Evolutionary conservation across 257 asterid species (phyloP), one percentile per base, ranked within the genome.

Genomic region (Solanum etuberosum): DNA sequence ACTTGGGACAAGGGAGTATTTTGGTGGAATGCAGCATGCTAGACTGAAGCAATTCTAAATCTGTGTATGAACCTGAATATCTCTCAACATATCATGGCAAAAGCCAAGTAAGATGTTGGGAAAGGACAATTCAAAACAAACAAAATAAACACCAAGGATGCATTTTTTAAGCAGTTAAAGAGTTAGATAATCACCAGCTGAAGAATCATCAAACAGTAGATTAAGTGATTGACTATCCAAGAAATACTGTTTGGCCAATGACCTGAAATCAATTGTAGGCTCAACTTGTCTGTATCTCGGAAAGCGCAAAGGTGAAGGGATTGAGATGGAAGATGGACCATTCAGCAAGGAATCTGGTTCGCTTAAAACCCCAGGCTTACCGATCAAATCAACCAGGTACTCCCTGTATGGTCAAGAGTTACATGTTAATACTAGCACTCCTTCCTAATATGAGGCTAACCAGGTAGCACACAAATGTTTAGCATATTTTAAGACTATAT

Each of bases 281-380:
- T 90, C 95, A 94, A 92, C 94, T 92, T 86, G 92, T 92, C 96
- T 94, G 88, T 91, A 93, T 65, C 95, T 92, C 29, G 99, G 98
- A 87, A 97, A 94, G 88, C 96, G 93, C 92, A 97, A 86, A 65
- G 99, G 99, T 67, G 99, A 97, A 86, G 96, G 92, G 88, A 97
- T 94, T 87, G 96, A 92, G 91, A 97, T 93, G 86, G 98, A 96
- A 88, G 95, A 92, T 88, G 98, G 98, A 88, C 99, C 99, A 73
- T 96, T 97, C 68, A 95, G 91, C 96, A 93, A 89, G 85, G 99
- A 97, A 93, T 97, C 98, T 9, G 99, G 99, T 88, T 93, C 98
- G 68, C 88, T 88, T 83, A 97, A 89, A 88, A 88, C 91, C 86
- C 99, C 99, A 74, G 99, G 99, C 83, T 88, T 92, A 88, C 93